phyloP scores from a whole-genome alignment of 495 filamentous ascomycete genomes.

The Daldinia grandis region DNA sequence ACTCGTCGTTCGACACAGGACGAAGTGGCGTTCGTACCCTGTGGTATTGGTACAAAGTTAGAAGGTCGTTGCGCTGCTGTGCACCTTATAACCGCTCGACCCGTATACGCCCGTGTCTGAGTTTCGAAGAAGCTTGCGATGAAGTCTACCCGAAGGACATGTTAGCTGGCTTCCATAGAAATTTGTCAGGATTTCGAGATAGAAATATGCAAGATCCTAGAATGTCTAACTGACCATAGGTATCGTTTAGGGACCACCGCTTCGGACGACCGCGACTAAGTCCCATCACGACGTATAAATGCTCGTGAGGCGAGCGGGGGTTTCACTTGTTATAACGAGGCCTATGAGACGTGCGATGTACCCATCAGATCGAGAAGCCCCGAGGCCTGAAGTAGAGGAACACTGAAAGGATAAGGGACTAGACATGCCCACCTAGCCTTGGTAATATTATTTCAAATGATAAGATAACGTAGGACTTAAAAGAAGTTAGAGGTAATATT shows the following conservation, averaged over 20 bases:
- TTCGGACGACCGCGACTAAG: slow-evolving; percentile 35
- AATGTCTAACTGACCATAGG: slow-evolving; percentile 40
- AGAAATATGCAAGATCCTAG: not conserved
- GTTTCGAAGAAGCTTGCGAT: slow-evolving; percentile 59
- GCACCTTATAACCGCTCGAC: slow-evolving; percentile 32
- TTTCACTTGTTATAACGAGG: slow-evolving; percentile 2
- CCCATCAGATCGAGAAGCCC: slow-evolving; percentile 16
- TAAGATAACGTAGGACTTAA: not conserved
- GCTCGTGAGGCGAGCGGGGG: not conserved
- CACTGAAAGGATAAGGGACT: not conserved
- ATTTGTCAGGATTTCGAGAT: not conserved
- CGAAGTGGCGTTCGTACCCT: slow-evolving; percentile 12
- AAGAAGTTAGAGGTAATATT: not conserved
- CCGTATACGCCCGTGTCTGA: slow-evolving; percentile 24
- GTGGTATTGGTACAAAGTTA: slow-evolving; percentile 17
- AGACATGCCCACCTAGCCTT: not conserved
- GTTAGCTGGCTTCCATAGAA: slow-evolving; percentile 14
- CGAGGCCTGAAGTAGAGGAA: not conserved
- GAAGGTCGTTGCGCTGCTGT: slow-evolving; percentile 15
- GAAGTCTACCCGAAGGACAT: slow-evolving; percentile 47
- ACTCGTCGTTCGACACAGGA: slow-evolving; percentile 23
- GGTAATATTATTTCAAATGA: not conserved
- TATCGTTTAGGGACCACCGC: slow-evolving; percentile 46
- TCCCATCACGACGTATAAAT: slow-evolving; percentile 22
- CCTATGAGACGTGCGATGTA: slow-evolving; percentile 8